Base-by-base conservation (phyloP, 306 rosid genomes). In the Oxytropis ochrocephala region DNA sequence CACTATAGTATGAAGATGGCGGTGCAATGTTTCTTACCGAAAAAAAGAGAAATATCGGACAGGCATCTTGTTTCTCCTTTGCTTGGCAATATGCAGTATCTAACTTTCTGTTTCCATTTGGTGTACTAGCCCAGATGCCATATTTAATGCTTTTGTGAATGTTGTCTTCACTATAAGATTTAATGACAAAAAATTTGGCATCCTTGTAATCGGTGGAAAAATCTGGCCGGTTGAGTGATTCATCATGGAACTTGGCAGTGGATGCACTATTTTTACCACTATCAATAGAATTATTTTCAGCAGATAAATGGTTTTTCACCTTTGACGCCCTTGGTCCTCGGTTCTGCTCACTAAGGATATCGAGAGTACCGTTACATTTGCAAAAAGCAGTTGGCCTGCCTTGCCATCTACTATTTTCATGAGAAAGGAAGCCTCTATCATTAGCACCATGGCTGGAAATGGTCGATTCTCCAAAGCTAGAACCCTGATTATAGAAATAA, bases 71-170 rank as follows among this genome's bases (percentile, higher is more conserved):
- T 78, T 80, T 85, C 82, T 87, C 94, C 82, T 75, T 82, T 38
- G 89, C 87, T 81, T 87, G 91, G 56, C 77, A 77, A 82, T 79
- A 87, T 32, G 96, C 94, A 62, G 90, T 85, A 84, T 90, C 95
- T 59, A 90, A 73, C 81, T 90, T 90, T 77, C 84, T 87, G 74
- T 90, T 90, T 64, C 96, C 96, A 56, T 90, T 90, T 69, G 96
- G 94, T 41, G 96, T 90, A 69, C 96, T 90, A 54, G 96, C 96
- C 96, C 96, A 90, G 73, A 90, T 88, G 64, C 91, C 91, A 42
- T 90, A 90, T 64, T 90, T 90, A 75, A 90, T 90, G 64, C 96
- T 90, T 85, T 90, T 90, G 85, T 90, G 96, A 52, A 90, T 91
- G 77, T 90, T 90, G 72, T 90, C 96, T 79, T 90, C 96, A 47